Evolutionary conservation across 208 protist genomes (phyloP), one percentile per base, ranked within the genome.

Genomic region (Vickermania ingenoplastis): DNA sequence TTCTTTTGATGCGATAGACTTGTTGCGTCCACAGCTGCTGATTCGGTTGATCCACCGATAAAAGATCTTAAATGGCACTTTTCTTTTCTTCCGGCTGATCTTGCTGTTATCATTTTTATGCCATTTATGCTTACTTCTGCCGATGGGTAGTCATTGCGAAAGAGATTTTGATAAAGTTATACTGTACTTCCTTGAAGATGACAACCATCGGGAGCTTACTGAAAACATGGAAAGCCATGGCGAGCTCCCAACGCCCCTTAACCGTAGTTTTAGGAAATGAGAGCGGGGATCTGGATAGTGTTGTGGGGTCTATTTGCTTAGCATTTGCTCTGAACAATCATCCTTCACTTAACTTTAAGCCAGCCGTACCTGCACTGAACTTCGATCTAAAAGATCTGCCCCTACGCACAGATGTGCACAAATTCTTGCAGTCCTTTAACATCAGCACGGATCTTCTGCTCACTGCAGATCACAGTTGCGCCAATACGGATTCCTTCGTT

Each of bases 261-360:
- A 81, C 77, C 0, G 61, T 81, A 49, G 88, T 95, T 26, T 54
- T 81, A 45, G 88, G 88, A 11, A 95, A 95, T 54, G 88, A 95
- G 60, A 77, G 73, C 17, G 88, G 88, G 13, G 88, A 95, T 31
- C 85, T 95, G 82, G 88, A 95, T 57, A 95, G 81, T 59, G 67
- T 92, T 61, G 71, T 95, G 2, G 88, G 88, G 1, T 79, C 73
- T 50, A 82, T 95, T 60, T 95, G 79, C 64, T 75, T 92, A 45
- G 79, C 88, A 2, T 75, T 87, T 45, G 69, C 82, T 17, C 61
- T 90, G 24, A 71, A 89, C 45, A 36, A 65, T 13, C 77, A 71
- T 29, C 72, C 78, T 45, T n/a, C 36, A n/a, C 36, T 45, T 45
- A n/a, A 7, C 17, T 45, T 45, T n/a, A 17, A 7, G 7, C 36